phyloP scores from a whole-genome alignment of 2,329 filamentous ascomycete genomes.

The Arthrobotrys sphaeroides region DNA sequence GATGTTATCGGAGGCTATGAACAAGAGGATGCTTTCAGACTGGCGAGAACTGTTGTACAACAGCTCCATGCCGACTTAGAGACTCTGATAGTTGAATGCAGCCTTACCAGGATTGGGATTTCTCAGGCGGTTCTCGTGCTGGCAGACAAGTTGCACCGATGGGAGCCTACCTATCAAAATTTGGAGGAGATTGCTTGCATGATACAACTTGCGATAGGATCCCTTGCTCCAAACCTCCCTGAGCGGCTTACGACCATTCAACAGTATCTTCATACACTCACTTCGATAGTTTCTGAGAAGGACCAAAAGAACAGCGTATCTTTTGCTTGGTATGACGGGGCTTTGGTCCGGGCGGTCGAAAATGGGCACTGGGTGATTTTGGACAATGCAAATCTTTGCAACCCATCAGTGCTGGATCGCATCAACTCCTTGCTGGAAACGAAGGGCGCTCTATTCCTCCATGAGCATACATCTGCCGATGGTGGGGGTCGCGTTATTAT shows the following conservation, averaged over 20 bases:
- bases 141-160: slow-evolving; percentile 14
- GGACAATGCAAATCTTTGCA: slow-evolving; percentile 97
- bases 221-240: not conserved
- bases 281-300: slow-evolving; percentile 2
- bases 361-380: slow-evolving; percentile 91
- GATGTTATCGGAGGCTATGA: slow-evolving; percentile 97
- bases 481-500: slow-evolving; percentile 81
- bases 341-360: slow-evolving; percentile 86
- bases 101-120: not conserved
- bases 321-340: slow-evolving; percentile 96
- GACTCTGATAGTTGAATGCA: slow-evolving; percentile 17
- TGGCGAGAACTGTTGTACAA: slow-evolving; percentile 71
- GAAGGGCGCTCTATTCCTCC: slow-evolving; percentile 85
- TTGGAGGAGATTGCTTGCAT: not conserved
- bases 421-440: slow-evolving; percentile 94
- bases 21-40: slow-evolving; percentile 83
- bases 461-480: slow-evolving; percentile 86
- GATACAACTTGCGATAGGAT: not conserved
- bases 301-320: slow-evolving; percentile 65
- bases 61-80: slow-evolving; percentile 63
- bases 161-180: slow-evolving; percentile 30
- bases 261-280: slow-evolving; percentile 1
- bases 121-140: not conserved
- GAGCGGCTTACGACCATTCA: not conserved
- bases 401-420: slow-evolving; percentile 89